Evolutionary conservation across 352 stramenopile genomes (phyloP).

Genomic region (Phytophthora kernoviae): DNA sequence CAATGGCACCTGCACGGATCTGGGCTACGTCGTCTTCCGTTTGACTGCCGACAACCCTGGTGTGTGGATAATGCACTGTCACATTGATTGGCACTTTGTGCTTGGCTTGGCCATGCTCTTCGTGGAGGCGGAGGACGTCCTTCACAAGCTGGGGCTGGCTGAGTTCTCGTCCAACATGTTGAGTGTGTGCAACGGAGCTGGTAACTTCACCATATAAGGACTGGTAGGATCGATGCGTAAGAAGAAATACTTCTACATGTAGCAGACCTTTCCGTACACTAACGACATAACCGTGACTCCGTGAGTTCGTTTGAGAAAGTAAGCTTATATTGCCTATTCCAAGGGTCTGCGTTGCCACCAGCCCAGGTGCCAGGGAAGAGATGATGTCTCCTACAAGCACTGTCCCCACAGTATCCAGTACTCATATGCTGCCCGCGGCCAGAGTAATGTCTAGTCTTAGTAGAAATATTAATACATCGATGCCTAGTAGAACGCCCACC

Average conservation of each 20-base stretch:
- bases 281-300: conserved; percentile 11
- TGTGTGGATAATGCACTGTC: conserved; percentile 56
- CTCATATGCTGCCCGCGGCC: conserved; percentile 32
- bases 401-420: conserved; percentile 26
- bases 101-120: conserved; percentile 50
- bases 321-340: not conserved
- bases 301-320: conserved; percentile 12
- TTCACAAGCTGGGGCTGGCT: conserved; percentile 35
- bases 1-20: conserved; percentile 26
- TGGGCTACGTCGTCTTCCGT: conserved; percentile 47
- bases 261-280: conserved; percentile 9
- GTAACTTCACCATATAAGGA: conserved; percentile 37
- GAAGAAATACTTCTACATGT: conserved; percentile 7
- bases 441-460: conserved; percentile 13
- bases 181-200: conserved; percentile 32
- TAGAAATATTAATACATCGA: conserved; percentile 28
- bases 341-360: no score
- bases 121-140: conserved; percentile 36
- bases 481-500: conserved; percentile 28
- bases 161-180: conserved; percentile 39
- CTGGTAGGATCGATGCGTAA: not conserved
- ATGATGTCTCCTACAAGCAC: no score
- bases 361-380: no score
- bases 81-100: conserved; percentile 57
- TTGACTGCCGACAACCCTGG: conserved; percentile 49